Evolutionary conservation across 768 basidiomycete species (phyloP), one percentile per base, ranked within the genome.

Genomic region (Lyophyllum shimeji): DNA sequence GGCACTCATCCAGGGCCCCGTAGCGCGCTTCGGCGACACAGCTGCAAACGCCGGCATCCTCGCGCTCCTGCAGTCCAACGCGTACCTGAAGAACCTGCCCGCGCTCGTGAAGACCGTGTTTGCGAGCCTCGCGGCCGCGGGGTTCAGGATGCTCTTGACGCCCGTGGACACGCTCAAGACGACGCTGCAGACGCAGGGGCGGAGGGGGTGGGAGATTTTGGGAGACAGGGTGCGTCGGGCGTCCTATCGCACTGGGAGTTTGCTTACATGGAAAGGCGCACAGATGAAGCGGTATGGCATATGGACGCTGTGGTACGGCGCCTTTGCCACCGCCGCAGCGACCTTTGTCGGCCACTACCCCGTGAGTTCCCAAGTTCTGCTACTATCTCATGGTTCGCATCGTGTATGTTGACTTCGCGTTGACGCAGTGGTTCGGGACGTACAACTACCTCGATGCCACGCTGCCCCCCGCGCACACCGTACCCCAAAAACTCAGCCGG

Each of bases 91-190:
- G 60, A 67, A 74, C 20, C 77, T 92, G 9, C 90, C 90, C 0
- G 60, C 75, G 0, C 72, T 80, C 23, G 65, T 90, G 66, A 88
- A 97, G 75, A 93, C 94, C 0, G 67, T 86, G 17, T 92, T 93
- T 60, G 92, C 90, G 0, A 86, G 84, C 2, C 53, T 90, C 40
- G 83, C 88, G 0, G 93, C 93, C 0, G 95, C 95, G 0, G 75
- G 77, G 11, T 97, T 96, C 71, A 76, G 95, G 50, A 97, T 97
- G 85, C 74, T 88, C n/a, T 73, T 98, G 33, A 96, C 92, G 0
- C 96, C 96, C 0, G 81, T 98, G 49, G 95, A 98, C 71, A 95
- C 95, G 0, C 64, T 97, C 60, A 97, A 98, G 80, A 98, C 96
- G 3, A 98, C 94, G 1, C 75, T 98, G 72, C 96, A 98, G 72